phyloP scores from a whole-genome alignment of 441 rosid species.

The Erodium chrysanthum region DNA sequence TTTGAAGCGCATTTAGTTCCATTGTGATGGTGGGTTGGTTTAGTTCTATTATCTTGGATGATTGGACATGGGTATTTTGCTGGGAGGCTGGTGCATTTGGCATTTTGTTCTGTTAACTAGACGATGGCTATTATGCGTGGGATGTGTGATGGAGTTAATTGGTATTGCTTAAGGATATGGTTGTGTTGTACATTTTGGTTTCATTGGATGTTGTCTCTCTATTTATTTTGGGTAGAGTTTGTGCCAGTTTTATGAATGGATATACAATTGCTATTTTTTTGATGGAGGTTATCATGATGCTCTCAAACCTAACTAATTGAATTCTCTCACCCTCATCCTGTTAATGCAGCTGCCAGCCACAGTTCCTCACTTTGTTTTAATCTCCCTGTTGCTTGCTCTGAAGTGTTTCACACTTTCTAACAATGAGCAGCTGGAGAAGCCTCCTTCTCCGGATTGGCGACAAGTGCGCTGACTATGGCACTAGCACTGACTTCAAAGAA shows the following conservation, averaged over 20 bases:
- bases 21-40: not conserved
- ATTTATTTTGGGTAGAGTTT: not conserved
- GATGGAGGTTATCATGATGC: not conserved
- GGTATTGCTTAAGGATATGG: not conserved
- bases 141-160: not conserved
- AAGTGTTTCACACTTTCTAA: slow-evolving; percentile 10
- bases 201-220: not conserved
- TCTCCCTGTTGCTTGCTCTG: not conserved
- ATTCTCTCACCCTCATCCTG: not conserved
- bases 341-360: not conserved
- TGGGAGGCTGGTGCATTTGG: not conserved
- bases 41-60: not conserved
- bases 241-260: not conserved
- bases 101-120: not conserved
- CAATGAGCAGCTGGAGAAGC: slow-evolving; percentile 74
- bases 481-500: slow-evolving; percentile 66
- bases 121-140: not conserved
- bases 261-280: not conserved
- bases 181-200: not conserved
- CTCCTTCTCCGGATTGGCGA: slow-evolving; percentile 91
- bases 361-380: not conserved
- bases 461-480: slow-evolving; percentile 69
- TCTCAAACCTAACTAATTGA: not conserved
- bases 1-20: not conserved
- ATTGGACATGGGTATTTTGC: not conserved